A percentile compares a stretch with the other conserved stretches of the same genome.
Conservation (phyloP, 2,329 filamentous ascomycete genomes). For the Verticillium nonalfalfae region DNA sequence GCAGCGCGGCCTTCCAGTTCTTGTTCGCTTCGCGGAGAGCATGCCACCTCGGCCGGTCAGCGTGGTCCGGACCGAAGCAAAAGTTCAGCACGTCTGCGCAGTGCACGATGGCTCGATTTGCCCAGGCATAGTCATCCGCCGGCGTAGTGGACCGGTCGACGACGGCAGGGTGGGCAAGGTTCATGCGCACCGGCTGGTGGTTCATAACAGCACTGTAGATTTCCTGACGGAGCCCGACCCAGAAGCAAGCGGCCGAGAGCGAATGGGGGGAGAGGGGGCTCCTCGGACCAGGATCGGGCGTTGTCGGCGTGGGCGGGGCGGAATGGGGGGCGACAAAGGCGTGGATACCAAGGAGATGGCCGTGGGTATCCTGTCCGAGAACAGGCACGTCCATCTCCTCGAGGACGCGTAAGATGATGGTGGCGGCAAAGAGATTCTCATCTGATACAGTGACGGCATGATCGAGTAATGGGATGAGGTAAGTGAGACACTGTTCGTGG, state of each 20-base stretch:
- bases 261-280: slow-evolving; percentile 19
- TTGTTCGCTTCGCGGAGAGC: slow-evolving; percentile 11
- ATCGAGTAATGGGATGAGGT: slow-evolving; percentile 40
- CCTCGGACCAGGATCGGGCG: neutral
- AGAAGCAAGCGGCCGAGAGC: slow-evolving; percentile 49
- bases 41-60: slow-evolving; percentile 7
- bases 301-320: neutral
- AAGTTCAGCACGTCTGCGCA: slow-evolving; percentile 58
- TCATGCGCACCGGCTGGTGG: slow-evolving; percentile 40
- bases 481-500: slow-evolving; percentile 44
- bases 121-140: slow-evolving; percentile 48
- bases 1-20: slow-evolving; percentile 11
- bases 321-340: slow-evolving; percentile 33
- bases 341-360: slow-evolving; percentile 38
- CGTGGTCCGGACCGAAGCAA: slow-evolving; percentile 41
- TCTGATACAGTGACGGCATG: slow-evolving; percentile 31
- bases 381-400: slow-evolving; percentile 43
- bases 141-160: slow-evolving; percentile 42
- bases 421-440: slow-evolving; percentile 48
- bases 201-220: slow-evolving; percentile 51
- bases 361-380: slow-evolving; percentile 37
- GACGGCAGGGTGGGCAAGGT: slow-evolving; percentile 37
- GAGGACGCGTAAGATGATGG: slow-evolving; percentile 49
- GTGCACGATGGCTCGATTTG: slow-evolving; percentile 57
- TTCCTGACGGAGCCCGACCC: slow-evolving; percentile 52